Conservation (phyloP, 805 yeast genomes). For the Clavispora santaluciae region DNA sequence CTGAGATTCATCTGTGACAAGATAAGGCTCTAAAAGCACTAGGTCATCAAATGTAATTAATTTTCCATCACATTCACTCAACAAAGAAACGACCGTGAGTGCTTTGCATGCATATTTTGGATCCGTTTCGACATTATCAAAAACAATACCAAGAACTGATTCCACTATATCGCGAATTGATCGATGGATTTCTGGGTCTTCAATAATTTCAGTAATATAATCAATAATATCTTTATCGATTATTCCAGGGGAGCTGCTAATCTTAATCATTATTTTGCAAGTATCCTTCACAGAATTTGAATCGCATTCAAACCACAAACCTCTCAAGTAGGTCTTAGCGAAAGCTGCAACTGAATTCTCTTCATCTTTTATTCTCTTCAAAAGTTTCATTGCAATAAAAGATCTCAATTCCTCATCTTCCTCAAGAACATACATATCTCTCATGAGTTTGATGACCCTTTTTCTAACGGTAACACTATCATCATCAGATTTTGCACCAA, state of each 20-base stretch:
- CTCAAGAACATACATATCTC: constrained; percentile 40
- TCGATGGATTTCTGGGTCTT: not conserved
- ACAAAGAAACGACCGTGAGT: constrained; percentile 49
- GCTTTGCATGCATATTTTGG: constrained; percentile 3
- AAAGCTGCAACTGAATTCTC: constrained; percentile 48
- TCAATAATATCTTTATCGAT: not conserved
- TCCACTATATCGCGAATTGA: not conserved
- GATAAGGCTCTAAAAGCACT: constrained; percentile 57
- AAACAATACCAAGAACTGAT: constrained; percentile 1
- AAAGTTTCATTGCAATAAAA: constrained; percentile 45
- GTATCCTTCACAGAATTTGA: not conserved
- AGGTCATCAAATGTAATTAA: constrained; percentile 66
- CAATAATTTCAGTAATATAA: not conserved
- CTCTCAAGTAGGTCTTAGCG: constrained; percentile 31
- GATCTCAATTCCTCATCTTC: constrained; percentile 28
- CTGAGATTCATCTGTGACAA: constrained; percentile 44
- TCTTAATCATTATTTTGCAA: not conserved
- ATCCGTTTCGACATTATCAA: constrained; percentile 3
- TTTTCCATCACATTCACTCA: constrained; percentile 49
- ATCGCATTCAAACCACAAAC: constrained; percentile 17
- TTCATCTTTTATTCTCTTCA: constrained; percentile 62
- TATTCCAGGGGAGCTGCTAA: not conserved
- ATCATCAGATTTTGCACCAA: constrained; percentile 51
- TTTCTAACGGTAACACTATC: constrained; percentile 61
- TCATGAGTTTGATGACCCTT: constrained; percentile 51